Evolutionary conservation across 192 early-diverging fungal genomes (phyloP).

Genomic region (Coemansia sp.): DNA sequence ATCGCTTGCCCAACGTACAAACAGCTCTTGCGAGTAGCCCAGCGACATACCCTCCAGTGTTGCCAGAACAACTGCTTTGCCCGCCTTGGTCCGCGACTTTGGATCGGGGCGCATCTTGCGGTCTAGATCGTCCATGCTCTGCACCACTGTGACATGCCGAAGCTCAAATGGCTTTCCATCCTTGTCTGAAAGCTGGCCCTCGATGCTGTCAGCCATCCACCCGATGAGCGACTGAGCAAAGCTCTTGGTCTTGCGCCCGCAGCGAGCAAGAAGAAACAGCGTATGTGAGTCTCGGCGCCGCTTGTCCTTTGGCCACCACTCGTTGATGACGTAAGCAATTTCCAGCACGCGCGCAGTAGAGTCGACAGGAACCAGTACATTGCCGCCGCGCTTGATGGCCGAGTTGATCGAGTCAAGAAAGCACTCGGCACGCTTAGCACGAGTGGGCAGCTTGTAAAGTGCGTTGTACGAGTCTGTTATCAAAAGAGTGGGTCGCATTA

Average conservation of each 20-base stretch:
- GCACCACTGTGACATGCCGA: slow-evolving; percentile 68
- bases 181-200: slow-evolving; percentile 63
- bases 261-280: slow-evolving; percentile 75
- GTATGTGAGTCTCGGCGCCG: slow-evolving; percentile 60
- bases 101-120: slow-evolving; percentile 19
- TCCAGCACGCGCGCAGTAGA: slow-evolving; percentile 88
- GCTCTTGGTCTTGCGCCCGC: slow-evolving; percentile 69
- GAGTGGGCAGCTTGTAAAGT: slow-evolving; percentile 60
- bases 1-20: slow-evolving; percentile 66
- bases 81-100: slow-evolving; percentile 59
- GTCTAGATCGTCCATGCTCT: slow-evolving; percentile 56
- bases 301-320: slow-evolving; percentile 66
- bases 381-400: slow-evolving; percentile 65
- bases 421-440: slow-evolving; percentile 70
- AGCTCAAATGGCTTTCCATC: slow-evolving; percentile 89
- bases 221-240: slow-evolving; percentile 89
- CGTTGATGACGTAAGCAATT: slow-evolving; percentile 83
- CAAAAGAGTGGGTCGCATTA: slow-evolving; percentile 80
- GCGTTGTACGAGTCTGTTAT: slow-evolving; percentile 91
- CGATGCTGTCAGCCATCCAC: slow-evolving; percentile 91
- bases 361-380: slow-evolving; percentile 87
- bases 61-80: slow-evolving; percentile 81
- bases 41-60: slow-evolving; percentile 73
- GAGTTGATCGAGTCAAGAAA: slow-evolving; percentile 60
- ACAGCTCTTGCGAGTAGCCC: slow-evolving; percentile 78